Evolutionary conservation across 176 grass and related monocot species (phyloP), one percentile per base, ranked within the genome.

Genomic region (Olyra latifolia): DNA sequence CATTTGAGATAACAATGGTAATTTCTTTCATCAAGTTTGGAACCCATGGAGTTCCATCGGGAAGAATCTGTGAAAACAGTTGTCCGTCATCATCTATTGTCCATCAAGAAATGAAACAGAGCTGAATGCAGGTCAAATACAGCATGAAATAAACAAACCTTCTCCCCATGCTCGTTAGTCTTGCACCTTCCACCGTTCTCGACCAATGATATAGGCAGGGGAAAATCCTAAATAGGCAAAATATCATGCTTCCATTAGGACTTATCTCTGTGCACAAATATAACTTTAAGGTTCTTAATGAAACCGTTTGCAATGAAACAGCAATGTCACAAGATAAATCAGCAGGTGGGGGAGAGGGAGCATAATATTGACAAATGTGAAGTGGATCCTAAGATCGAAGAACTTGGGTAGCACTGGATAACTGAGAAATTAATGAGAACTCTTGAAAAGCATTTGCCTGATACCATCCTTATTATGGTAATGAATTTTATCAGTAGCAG

Each of bases 141-240:
- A 57, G 40, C n/a, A 88, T 56, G n/a, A 45, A 82, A 61, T 24
- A 58, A 64, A 66, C 82, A 87, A 74, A 95, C 93, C 93, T 99
- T 99, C 71, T 93, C 92, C 7, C 86, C 96, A 49, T 83, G 82
- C 52, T 91, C 96, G 81, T 91, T 95, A 70, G 90, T 82, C 56
- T 92, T 99, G 96, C 92, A 99, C 86, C 90, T 93, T 83, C 96
- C 90, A 52, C 90, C 95, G 81, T 99, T 95, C 84, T 99, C 90
- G 25, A 95, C 90, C 72, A 99, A 84, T 65, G 88, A 88, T 74
- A 95, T 72, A 56, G 92, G 92, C 78, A 93, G 82, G 14, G 74
- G 69, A 50, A 74, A 89, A 78, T 92, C 92, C 96, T 95, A 78
- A 57, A 90, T 24, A 53, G 77, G 13, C 32, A 80, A 20, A 85